Base-by-base conservation (phyloP, 306 rosid species). In the Mimosa bimucronata region DNA sequence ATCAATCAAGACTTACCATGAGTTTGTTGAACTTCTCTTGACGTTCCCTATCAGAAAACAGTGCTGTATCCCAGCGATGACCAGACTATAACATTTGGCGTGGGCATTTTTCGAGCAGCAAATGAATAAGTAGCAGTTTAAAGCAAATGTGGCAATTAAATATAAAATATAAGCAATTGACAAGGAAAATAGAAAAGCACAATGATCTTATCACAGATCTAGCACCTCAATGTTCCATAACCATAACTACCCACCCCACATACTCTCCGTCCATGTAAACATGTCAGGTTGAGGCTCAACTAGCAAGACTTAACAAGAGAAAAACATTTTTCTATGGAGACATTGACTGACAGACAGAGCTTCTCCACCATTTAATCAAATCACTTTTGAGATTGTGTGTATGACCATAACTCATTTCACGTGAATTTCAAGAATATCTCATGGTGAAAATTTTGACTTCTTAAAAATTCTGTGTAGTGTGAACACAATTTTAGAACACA, bases 21-120 rank as follows among this genome's bases (percentile, higher is more conserved):
- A 96, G 99, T 89, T 93, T 96, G 80, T 93, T 93, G 92, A 96
- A 96, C 75, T 96, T 96, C 73, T 96, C 98, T 84, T 93, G 99
- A 76, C 99, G 90, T 81, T 96, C 99, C 15, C 84, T 90, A 73
- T 96, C 99, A 29, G 86, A 45, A 80, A 95, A 95, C 66, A 83
- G 76, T 5, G 96, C 61, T 1, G 88, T 73, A 79, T 96, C 99
- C 99, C 99, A 96, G 50, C 84, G 92, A 83, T 90, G 94, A 77
- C 91, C 97, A 74, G 88, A 73, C 99, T 93, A 90, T 77, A 80
- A 71, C 73, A 83, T 82, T 62, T 57, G 38, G 79, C 72, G 78
- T 80, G 74, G 42, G 73, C 48, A 66, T 75, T 66, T 79, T 61
- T 41, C 52, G 55, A 81, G 76, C 79, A 69, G 40, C 74, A 79